A percentile compares a stretch with the other conserved stretches of the same genome.
Evolutionary conservation across 2,329 filamentous ascomycete genomes (phyloP).

Genomic region (Aspergillus versicolor): DNA sequence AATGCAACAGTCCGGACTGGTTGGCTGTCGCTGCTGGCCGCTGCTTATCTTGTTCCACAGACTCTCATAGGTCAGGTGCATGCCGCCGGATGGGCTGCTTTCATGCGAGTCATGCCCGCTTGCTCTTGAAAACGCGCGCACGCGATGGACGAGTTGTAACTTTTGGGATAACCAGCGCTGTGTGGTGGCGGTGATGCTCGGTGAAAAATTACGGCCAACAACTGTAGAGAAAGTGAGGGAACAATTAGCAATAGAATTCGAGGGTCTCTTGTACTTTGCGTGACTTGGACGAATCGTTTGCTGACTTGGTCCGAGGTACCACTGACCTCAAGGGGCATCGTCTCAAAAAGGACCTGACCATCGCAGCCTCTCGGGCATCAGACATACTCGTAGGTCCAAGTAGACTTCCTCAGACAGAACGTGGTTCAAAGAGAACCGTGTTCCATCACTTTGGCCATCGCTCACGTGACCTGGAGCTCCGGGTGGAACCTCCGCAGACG

Average conservation of each 20-base stretch:
- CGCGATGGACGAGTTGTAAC: neutral
- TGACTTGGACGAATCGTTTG: neutral
- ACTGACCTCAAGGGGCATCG: neutral
- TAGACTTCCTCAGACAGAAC: neutral
- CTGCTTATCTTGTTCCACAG: conserved; percentile 11
- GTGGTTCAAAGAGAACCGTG: neutral
- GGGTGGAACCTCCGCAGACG: conserved; percentile 22
- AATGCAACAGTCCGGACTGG: neutral
- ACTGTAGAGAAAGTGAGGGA: neutral
- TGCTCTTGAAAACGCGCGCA: neutral
- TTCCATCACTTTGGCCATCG: neutral
- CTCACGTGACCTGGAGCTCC: conserved; percentile 21
- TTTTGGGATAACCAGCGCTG: neutral
- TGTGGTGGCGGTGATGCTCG: neutral
- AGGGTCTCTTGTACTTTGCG: neutral
- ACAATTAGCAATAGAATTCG: neutral
- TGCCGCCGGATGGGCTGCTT: neutral
- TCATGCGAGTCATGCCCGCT: conserved; percentile 6
- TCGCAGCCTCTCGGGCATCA: neutral
- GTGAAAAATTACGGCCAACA: neutral
- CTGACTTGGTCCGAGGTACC: neutral
- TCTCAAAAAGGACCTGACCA: neutral
- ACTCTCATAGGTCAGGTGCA: neutral
- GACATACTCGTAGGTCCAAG: neutral
- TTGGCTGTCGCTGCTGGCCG: conserved; percentile 8